These are phyloP conservation scores for Pythium coloratum DNA, from an alignment of 352 stramenopile genomes.

Conservation along the genomic window DNA sequence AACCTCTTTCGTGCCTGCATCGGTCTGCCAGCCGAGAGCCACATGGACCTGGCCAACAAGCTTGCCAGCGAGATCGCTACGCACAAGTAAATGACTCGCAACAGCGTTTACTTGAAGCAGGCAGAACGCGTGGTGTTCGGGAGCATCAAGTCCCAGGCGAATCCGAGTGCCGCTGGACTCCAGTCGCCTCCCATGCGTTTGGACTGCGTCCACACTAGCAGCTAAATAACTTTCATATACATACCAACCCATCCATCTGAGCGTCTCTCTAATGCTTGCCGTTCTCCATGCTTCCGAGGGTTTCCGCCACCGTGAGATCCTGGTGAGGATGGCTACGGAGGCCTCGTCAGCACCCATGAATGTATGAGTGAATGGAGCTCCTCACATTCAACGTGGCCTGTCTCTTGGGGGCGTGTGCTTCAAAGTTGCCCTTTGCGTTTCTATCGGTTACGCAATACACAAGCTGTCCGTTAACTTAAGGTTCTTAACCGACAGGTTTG, in stretches of 20 bases:
- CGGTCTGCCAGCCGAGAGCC: constrained; percentile 95
- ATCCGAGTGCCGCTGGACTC: background rate
- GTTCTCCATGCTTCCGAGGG: background rate
- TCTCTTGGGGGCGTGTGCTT: background rate
- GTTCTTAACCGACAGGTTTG: background rate
- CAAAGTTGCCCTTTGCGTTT: constrained; percentile 9
- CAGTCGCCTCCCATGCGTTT: background rate
- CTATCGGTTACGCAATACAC: background rate
- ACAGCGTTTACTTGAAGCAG: constrained; percentile 4
- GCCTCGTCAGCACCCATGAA: background rate
- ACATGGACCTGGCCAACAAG: constrained; percentile 99
- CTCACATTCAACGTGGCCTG: constrained; percentile 2
- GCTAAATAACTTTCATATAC: constrained; percentile 9
- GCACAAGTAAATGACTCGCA: constrained; percentile 40
- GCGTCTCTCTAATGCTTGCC: background rate
- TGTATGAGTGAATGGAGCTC: background rate
- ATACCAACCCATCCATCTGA: constrained; percentile 1
- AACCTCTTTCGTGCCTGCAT: constrained; percentile 99
- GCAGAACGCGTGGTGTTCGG: background rate
- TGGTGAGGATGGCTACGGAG: background rate
- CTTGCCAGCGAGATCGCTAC: constrained; percentile 78
- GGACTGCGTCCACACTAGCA: constrained; percentile 4
- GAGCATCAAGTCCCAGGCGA: background rate
- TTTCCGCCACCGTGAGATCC: too few species aligned
- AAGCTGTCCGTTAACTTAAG: background rate